phyloP scores from a whole-genome alignment of 148 eudicot species.

The Rhododendron ovatum region DNA sequence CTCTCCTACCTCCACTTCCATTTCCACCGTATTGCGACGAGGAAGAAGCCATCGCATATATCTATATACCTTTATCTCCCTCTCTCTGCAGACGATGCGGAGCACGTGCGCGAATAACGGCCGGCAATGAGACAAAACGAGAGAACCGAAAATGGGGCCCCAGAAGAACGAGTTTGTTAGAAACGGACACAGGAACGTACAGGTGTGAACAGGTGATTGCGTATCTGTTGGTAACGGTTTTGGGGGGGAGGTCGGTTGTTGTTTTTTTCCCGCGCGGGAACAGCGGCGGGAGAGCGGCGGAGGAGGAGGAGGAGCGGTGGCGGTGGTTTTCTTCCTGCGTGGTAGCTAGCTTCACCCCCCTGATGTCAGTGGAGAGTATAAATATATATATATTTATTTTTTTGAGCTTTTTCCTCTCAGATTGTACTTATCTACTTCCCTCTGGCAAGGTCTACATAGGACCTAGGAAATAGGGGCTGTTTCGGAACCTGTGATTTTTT shows the following conservation, averaged over 20 bases:
- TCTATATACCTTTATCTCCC: background rate
- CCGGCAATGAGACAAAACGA: slow-evolving; percentile 6
- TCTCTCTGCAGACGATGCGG: background rate
- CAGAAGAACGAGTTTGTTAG: background rate
- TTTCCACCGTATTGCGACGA: background rate
- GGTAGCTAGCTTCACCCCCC: too few relatives aligned
- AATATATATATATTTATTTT: too few relatives aligned
- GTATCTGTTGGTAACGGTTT: too few relatives aligned
- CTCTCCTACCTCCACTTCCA: slow-evolving; percentile 4
- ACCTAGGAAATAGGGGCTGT: slow-evolving; percentile 10
- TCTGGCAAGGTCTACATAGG: background rate
- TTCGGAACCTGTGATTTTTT: background rate
- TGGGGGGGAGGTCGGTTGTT: too few relatives aligned
- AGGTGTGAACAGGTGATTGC: too few relatives aligned
- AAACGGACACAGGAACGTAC: background rate
- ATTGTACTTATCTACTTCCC: background rate
- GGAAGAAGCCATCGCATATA: background rate
- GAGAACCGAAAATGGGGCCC: slow-evolving; percentile 8
- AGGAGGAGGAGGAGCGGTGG: background rate
- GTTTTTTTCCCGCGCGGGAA: background rate
- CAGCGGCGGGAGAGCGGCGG: background rate
- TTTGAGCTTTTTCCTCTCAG: background rate
- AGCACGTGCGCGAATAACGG: background rate
- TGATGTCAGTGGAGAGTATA: background rate
- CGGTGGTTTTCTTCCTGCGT: background rate